A percentile compares a stretch with the other conserved stretches of the same genome.
These are phyloP conservation scores for Pseudogymnoascus destructans DNA, from an alignment of 2,329 filamentous ascomycete genomes.

Conservation along the genomic window DNA sequence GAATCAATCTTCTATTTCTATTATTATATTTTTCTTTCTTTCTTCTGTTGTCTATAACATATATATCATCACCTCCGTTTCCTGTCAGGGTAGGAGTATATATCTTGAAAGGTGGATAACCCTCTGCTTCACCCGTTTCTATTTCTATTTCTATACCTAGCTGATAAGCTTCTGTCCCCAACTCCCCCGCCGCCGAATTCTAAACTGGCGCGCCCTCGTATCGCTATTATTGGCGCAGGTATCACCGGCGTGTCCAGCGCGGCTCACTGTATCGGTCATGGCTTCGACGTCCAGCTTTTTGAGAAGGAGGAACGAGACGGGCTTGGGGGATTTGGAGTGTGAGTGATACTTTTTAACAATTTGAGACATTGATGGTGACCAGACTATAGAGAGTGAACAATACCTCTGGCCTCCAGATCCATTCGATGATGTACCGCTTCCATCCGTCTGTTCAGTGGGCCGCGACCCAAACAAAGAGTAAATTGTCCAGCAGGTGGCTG, in stretches of 20 bases:
- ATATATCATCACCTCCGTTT: not conserved
- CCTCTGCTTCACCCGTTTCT: conserved; percentile 39
- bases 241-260: conserved; percentile 63
- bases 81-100: not conserved
- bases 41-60: not conserved
- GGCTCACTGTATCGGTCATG: conserved; percentile 72
- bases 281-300: conserved; percentile 70
- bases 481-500: conserved; percentile 58
- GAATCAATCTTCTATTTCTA: not conserved
- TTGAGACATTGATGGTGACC: conserved; percentile 1
- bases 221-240: conserved; percentile 55
- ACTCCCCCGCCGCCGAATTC: conserved; percentile 47
- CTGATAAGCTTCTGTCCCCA: conserved; percentile 55
- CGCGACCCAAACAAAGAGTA: conserved; percentile 61
- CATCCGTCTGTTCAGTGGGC: conserved; percentile 67
- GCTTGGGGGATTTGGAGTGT: conserved; percentile 75
- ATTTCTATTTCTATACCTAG: conserved; percentile 49
- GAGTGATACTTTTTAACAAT: conserved; percentile 23
- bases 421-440: conserved; percentile 79
- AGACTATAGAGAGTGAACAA: conserved; percentile 56
- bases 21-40: not conserved
- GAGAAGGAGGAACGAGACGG: conserved; percentile 54
- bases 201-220: conserved; percentile 41
- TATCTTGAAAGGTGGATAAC: not conserved
- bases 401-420: conserved; percentile 70